A percentile compares a stretch with the other conserved stretches of the same genome.
Evolutionary conservation across 805 yeast genomes (phyloP).

Genomic region (Candida caryicola): DNA sequence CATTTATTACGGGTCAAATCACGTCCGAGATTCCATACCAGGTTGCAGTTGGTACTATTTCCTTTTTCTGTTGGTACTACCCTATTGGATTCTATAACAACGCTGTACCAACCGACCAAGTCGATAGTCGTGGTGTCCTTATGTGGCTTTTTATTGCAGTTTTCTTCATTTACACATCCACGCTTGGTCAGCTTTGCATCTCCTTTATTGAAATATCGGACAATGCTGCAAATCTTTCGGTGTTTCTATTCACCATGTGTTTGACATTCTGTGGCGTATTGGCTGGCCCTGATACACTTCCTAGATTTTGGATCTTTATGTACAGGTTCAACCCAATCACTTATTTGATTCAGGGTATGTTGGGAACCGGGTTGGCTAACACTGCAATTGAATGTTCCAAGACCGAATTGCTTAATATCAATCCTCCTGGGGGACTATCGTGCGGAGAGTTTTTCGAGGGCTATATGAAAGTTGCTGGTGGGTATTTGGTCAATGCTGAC

Average conservation of each 20-base stretch:
- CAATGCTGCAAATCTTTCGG: constrained; percentile 61
- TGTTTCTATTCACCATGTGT: constrained; percentile 57
- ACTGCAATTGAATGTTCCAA: constrained; percentile 27
- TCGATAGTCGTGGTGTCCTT: constrained; percentile 59
- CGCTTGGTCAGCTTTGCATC: constrained; percentile 57
- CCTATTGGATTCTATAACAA: constrained; percentile 34
- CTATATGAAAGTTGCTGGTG: constrained; percentile 44
- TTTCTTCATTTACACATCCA: constrained; percentile 53
- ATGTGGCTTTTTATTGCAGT: constrained; percentile 42
- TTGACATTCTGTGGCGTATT: constrained; percentile 79
- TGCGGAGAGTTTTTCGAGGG: constrained; percentile 54
- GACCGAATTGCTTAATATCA: constrained; percentile 26
- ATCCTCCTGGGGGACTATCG: constrained; percentile 55
- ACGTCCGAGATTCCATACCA: constrained; percentile 69
- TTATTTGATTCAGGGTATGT: constrained; percentile 60
- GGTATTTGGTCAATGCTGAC: constrained; percentile 55
- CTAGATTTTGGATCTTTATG: constrained; percentile 85
- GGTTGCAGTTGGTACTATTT: constrained; percentile 58
- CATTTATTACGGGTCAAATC: constrained; percentile 60
- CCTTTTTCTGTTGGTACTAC: constrained; percentile 49
- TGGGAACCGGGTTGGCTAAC: constrained; percentile 49
- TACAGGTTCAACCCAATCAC: constrained; percentile 72
- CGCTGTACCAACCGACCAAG: constrained; percentile 50
- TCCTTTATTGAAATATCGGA: constrained; percentile 59
- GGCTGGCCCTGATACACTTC: constrained; percentile 57